Conservation (phyloP, 106 monocot species). For the Dioscorea alata region DNA sequence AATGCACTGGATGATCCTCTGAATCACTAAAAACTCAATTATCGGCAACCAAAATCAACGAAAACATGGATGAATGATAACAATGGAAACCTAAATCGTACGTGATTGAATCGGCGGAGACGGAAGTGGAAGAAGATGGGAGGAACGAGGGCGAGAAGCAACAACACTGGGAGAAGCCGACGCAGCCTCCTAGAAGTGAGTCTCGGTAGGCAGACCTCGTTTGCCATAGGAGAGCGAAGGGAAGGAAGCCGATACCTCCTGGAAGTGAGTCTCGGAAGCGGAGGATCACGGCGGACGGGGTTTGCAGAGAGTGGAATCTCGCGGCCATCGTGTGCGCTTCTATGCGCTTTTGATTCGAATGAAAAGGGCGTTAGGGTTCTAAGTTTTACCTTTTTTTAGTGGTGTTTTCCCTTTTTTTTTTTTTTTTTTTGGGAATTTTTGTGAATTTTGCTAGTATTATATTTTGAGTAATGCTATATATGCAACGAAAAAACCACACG, state of each 20-base stretch:
- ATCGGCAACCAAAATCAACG: neutral
- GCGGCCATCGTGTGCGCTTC: too few relatives aligned
- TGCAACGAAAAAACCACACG: too few relatives aligned
- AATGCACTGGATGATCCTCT: too few relatives aligned
- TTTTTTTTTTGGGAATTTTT: too few relatives aligned
- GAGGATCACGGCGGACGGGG: too few relatives aligned
- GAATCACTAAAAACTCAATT: neutral
- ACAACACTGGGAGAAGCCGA: slow-evolving; percentile 40
- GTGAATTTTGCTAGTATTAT: too few relatives aligned
- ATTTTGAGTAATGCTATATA: too few relatives aligned
- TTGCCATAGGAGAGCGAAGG: neutral
- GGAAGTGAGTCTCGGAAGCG: slow-evolving; percentile 53
- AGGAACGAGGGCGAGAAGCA: slow-evolving; percentile 52
- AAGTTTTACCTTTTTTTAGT: too few relatives aligned
- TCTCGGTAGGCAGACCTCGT: neutral
- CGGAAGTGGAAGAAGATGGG: slow-evolving; percentile 92
- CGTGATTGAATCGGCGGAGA: slow-evolving; percentile 65
- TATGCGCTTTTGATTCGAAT: too few relatives aligned
- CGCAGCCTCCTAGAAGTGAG: slow-evolving; percentile 22
- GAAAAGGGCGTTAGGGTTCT: too few relatives aligned
- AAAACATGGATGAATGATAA: neutral
- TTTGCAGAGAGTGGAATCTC: too few relatives aligned
- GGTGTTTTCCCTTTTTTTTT: too few relatives aligned
- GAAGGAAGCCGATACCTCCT: neutral
- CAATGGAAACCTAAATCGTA: neutral